Conservation (phyloP, 495 filamentous ascomycete species). For the Penicillium robsamsonii region DNA sequence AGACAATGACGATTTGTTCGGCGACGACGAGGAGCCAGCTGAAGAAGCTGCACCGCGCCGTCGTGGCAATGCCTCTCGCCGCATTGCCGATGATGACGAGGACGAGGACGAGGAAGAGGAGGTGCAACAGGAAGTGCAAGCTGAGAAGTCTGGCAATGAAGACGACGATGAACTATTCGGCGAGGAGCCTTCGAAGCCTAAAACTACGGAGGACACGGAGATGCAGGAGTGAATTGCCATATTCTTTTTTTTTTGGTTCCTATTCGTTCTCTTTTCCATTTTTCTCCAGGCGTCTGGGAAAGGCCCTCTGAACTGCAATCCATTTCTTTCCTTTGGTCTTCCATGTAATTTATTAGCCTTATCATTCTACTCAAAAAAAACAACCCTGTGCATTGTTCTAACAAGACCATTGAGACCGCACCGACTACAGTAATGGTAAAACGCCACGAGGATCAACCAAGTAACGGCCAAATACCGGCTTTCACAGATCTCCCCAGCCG, state of each 20-base stretch:
- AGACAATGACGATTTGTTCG: slow-evolving; percentile 33
- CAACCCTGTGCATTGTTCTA: neutral
- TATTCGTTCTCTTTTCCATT: neutral
- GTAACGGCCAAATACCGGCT: neutral
- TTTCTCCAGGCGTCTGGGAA: slow-evolving; percentile 4
- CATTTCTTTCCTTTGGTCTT: neutral
- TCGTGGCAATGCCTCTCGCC: slow-evolving; percentile 35
- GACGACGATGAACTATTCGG: slow-evolving; percentile 29
- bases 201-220: slow-evolving; percentile 22
- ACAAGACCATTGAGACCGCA: neutral
- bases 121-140: slow-evolving; percentile 5
- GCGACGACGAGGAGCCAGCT: slow-evolving; percentile 34
- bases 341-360: slow-evolving; percentile 12
- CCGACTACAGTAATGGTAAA: neutral
- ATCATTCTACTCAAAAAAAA: neutral
- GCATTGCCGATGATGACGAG: slow-evolving; percentile 47
- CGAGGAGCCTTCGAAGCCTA: slow-evolving; percentile 16
- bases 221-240: slow-evolving; percentile 28
- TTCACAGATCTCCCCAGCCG: no score
- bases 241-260: slow-evolving; percentile 3
- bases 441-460: neutral
- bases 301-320: slow-evolving; percentile 1
- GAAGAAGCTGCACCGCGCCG: slow-evolving; percentile 37
- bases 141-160: slow-evolving; percentile 13
- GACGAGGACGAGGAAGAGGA: slow-evolving; percentile 34